Conservation (phyloP, 208 protist species). For the Polymyxa betae region DNA sequence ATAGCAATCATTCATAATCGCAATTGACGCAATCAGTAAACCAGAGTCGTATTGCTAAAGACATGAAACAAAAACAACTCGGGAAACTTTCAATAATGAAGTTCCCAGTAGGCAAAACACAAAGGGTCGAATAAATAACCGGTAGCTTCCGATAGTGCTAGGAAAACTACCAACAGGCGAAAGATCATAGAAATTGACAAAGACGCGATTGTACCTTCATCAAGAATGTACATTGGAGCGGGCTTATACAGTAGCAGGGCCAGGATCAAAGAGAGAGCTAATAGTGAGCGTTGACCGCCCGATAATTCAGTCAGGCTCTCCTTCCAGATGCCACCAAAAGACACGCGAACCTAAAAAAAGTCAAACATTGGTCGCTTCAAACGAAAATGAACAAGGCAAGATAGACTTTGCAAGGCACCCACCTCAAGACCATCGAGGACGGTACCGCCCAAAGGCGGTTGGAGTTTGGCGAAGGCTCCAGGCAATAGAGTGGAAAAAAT, state of each 20-base stretch:
- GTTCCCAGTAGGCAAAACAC: too few species aligned
- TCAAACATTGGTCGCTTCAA: constrained; percentile 13
- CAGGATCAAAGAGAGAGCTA: constrained; percentile 98
- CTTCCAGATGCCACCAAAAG: constrained; percentile 96
- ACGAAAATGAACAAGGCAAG: neutral
- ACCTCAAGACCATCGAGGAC: constrained; percentile 57
- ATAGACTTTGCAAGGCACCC: too few species aligned
- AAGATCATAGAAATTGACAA: too few species aligned
- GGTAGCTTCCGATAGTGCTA: too few species aligned
- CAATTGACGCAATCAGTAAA: too few species aligned
- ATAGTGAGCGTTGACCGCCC: constrained; percentile 98
- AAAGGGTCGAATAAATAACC: too few species aligned
- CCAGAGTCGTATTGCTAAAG: too few species aligned
- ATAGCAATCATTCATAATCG: constrained; percentile 93
- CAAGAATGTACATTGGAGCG: constrained; percentile 97
- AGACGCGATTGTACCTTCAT: constrained; percentile 41
- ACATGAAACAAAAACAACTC: too few species aligned
- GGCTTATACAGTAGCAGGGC: constrained; percentile 97
- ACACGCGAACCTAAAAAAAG: constrained; percentile 77
- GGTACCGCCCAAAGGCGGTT: constrained; percentile 66
- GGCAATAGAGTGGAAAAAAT: constrained; percentile 97
- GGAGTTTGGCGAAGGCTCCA: constrained; percentile 83
- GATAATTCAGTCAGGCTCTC: constrained; percentile 95
- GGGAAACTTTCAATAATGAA: neutral
- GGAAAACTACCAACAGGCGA: too few species aligned